phyloP scores from a whole-genome alignment of 345 rosid genomes.

The Salix dunnii region DNA sequence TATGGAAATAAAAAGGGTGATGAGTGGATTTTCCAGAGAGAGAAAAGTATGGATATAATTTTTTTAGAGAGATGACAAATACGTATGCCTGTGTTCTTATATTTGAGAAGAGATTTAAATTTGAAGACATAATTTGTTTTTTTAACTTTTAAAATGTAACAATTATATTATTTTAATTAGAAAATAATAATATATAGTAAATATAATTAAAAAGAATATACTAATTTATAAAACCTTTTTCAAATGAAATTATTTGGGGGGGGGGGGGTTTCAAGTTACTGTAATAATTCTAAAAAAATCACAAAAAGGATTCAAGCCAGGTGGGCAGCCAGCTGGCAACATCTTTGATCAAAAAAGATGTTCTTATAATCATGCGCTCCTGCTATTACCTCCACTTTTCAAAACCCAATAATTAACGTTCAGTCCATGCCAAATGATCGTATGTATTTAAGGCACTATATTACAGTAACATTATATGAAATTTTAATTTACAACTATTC shows the following conservation, averaged over 20 bases:
- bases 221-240: no score
- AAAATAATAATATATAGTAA: no score
- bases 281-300: no score
- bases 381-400: background rate
- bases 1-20: no score
- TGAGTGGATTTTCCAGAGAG: no score
- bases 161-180: no score
- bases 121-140: accelerated
- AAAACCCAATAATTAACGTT: background rate
- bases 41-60: accelerated
- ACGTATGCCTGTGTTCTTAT: accelerated
- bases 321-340: background rate
- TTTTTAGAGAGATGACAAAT: accelerated
- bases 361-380: background rate
- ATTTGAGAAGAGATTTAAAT: accelerated
- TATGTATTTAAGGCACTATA: background rate
- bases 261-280: no score
- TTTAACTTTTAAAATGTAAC: no score
- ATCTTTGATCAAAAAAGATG: background rate
- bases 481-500: no score
- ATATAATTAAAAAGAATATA: no score
- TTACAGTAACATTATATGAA: background rate
- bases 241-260: no score
- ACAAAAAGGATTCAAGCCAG: no score
- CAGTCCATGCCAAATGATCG: background rate